Percentiles rank a stretch among this genome's conserved stretches.
phyloP scores from a whole-genome alignment of 768 basidiomycete genomes.

The Clitopilus hobsonii region DNA sequence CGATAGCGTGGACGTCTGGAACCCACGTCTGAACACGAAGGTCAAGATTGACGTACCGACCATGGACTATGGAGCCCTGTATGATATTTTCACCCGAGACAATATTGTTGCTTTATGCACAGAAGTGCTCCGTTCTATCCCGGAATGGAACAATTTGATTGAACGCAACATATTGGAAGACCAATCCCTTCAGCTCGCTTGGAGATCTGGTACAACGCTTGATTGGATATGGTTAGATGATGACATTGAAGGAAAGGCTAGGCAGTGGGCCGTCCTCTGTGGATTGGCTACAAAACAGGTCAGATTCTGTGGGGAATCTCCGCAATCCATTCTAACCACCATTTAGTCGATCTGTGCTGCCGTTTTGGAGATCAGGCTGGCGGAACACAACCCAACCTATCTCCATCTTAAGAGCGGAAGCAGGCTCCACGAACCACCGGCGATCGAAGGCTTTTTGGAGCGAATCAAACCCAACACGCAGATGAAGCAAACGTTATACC shows the following conservation, averaged over 20 bases:
- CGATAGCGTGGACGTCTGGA: constrained; percentile 59
- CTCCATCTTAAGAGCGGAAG: constrained; percentile 41
- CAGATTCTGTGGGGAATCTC: constrained; percentile 9
- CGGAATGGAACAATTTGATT: constrained; percentile 61
- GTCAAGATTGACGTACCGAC: constrained; percentile 69
- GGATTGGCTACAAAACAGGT: constrained; percentile 75
- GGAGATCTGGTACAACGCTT: constrained; percentile 67
- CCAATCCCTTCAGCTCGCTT: constrained; percentile 65
- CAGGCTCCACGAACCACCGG: constrained; percentile 67
- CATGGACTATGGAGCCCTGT: constrained; percentile 33
- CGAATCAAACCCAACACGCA: constrained; percentile 60
- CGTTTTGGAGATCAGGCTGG: constrained; percentile 70
- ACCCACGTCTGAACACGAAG: constrained; percentile 61
- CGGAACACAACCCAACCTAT: constrained; percentile 57
- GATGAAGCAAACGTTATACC: constrained; percentile 56
- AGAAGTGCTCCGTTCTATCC: constrained; percentile 46
- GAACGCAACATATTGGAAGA: constrained; percentile 51
- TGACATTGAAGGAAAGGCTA: constrained; percentile 53
- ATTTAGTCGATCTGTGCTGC: constrained; percentile 34
- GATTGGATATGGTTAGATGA: constrained; percentile 86
- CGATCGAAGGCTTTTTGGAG: constrained; percentile 83
- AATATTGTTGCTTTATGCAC: constrained; percentile 63
- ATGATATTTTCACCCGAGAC: constrained; percentile 49
- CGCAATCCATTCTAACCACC: not conserved
- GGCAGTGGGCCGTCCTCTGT: constrained; percentile 72